Base-by-base conservation (phyloP, 768 basidiomycete genomes). In the Boletus bicolor region DNA sequence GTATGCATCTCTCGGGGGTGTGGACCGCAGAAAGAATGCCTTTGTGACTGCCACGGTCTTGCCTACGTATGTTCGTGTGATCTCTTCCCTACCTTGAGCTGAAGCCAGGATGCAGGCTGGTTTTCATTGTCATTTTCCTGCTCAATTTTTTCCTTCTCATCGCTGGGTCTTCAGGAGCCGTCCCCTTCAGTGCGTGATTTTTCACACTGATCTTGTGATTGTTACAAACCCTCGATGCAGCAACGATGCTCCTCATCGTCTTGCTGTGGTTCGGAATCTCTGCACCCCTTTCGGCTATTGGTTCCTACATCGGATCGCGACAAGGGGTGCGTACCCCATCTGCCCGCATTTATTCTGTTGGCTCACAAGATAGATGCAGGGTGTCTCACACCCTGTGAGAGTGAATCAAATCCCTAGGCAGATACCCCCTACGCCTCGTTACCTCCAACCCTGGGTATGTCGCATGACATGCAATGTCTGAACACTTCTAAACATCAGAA, bases 341-440 rank as follows among this genome's bases (percentile, higher is more conserved):
- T 42, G 7, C 34, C 35, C 10, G 11, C 24, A 6, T 34, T 36
- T 35, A 34, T 21, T 45, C 15, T 36, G 32, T 45, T 56, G 39
- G 44, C 53, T 54, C 35, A 66, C 47, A 60, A 26, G 53, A 39
- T 21, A 42, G 46, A 42, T 50, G 5, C 58, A 95, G 91, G 77
- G 74, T 30, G 72, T 97, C 53, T 72, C 76, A n/a, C 83, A 93
- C 67, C 95, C 94, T 11, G 89, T 93, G 38, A 79, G 94, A 56
- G 91, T 94, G 32, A 92, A 96, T 61, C 88, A 84, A 54, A 98
- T 98, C 54, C 96, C 96, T 14, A 82, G 95, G n/a, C 96, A 98
- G 69, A 94, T 98, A 53, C 96, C 96, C 1, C 90, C 91, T 11
- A 71, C 77, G 9, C 92, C 91, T 26, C 90, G 84, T 68, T 95